Base-by-base conservation (phyloP, 208 protist genomes). In the Wallacemonas collosoma region DNA sequence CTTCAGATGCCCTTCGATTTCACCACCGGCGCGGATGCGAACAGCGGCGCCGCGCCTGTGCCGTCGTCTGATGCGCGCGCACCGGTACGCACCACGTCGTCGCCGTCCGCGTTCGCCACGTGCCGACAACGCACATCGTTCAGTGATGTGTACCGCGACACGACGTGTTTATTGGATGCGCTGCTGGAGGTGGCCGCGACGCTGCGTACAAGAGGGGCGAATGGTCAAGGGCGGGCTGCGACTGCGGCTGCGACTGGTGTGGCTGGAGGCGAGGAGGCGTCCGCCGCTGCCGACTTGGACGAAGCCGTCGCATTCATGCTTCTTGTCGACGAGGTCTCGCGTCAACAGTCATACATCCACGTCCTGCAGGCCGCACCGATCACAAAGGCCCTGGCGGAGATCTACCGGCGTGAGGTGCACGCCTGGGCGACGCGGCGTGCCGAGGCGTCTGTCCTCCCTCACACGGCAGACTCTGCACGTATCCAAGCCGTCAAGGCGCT, bases 241-340 rank as follows among this genome's bases (percentile, higher is more conserved):
- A 0, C 26, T 26, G 26, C 26, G 26, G 26, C 26, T 26, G 26
- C 26, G 26, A 26, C 26, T 26, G 26, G 26, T 26, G 26, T 26
- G 26, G 26, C 26, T 26, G 26, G 26, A 26, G 26, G 26, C 26
- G 26, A 26, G 26, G 26, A 26, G 26, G 26, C 26, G 26, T 26
- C 26, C 0, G 55, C 11, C 55, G 77, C 69, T 43, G 83, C 76
- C 38, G 41, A 43, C 5, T 40, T 86, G 1, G 81, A 85, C 66
- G 84, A 89, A 36, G 80, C 83, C 11, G 73, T 84, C 0, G 50
- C 79, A 35, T 91, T 91, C 47, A 73, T 85, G 48, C 76, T 95
- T 7, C 67, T 88, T 39, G 88, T 90, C 62, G 85, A 88, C 48
- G 90, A 91, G 41, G 43, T 95, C 15, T 69, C 88, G 43, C 72